These are phyloP conservation scores for Astrocystis sublimbata DNA, from an alignment of 495 filamentous ascomycete genomes.

Conservation along the genomic window DNA sequence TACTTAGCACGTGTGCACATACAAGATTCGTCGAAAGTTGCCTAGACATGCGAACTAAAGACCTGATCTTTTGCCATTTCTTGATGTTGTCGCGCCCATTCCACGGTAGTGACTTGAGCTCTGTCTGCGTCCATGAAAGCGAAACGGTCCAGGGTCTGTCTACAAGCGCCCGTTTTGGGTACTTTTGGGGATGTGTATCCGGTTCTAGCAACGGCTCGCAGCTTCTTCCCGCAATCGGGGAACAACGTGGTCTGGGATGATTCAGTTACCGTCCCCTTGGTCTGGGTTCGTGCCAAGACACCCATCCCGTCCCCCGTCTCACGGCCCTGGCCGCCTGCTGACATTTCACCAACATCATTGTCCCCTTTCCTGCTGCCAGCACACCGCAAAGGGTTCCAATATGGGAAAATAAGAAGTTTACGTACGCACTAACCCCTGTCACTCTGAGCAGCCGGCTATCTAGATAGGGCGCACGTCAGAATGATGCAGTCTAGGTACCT, in stretches of 20 bases:
- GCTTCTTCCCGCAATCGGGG: slow-evolving; percentile 17
- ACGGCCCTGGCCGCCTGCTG: slow-evolving; percentile 14
- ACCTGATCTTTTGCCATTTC: not conserved
- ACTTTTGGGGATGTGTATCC: not conserved
- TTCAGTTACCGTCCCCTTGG: slow-evolving; percentile 21
- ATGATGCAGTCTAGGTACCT: not conserved
- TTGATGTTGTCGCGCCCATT: not conserved
- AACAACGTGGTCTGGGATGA: slow-evolving; percentile 17
- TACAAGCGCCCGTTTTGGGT: not conserved
- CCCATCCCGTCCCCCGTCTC: slow-evolving; percentile 20
- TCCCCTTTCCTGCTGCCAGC: slow-evolving; percentile 1
- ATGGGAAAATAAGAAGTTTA: slow-evolving; percentile 7
- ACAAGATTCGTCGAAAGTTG: not conserved
- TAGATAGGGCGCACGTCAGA: not conserved
- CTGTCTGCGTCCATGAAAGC: not conserved
- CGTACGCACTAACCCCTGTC: slow-evolving; percentile 14
- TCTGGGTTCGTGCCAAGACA: slow-evolving; percentile 21
- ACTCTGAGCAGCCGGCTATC: not conserved
- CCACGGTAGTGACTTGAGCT: not conserved
- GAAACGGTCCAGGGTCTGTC: not conserved
- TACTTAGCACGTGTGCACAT: not conserved
- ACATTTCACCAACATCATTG: not conserved
- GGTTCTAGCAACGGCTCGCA: slow-evolving; percentile 15
- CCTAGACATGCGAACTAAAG: not conserved
- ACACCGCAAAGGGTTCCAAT: slow-evolving; percentile 3